A percentile compares a stretch with the other conserved stretches of the same genome.
These are phyloP conservation scores for Anaeromyces robustus DNA, from an alignment of 192 early-diverging fungal genomes.

Conservation along the genomic window DNA sequence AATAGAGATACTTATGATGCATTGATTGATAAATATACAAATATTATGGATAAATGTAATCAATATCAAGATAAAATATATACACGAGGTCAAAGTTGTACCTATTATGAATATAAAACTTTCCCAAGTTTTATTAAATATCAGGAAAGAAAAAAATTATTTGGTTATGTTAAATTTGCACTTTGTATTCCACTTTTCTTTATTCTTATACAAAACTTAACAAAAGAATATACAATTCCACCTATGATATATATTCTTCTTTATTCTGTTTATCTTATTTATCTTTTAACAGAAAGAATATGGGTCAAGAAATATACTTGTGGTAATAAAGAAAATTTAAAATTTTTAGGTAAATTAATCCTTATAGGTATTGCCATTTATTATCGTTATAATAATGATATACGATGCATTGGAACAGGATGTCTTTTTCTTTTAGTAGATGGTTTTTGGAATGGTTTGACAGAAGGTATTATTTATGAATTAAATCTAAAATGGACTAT, in stretches of 20 bases:
- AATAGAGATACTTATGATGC: background rate
- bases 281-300: background rate
- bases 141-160: background rate
- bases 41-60: background rate
- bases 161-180: background rate
- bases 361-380: background rate
- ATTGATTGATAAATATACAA: background rate
- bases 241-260: background rate
- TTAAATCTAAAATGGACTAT: background rate
- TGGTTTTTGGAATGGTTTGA: background rate
- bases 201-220: background rate
- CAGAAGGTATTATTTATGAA: background rate
- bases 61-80: background rate
- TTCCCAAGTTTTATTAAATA: background rate
- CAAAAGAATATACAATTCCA: background rate
- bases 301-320: background rate
- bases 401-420: background rate
- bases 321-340: background rate
- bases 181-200: background rate
- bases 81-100: background rate
- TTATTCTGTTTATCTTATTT: background rate
- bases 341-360: background rate
- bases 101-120: background rate
- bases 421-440: background rate
- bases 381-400: background rate